Evolutionary conservation across 495 filamentous ascomycete species (phyloP).

Genomic region (Podospora conica): DNA sequence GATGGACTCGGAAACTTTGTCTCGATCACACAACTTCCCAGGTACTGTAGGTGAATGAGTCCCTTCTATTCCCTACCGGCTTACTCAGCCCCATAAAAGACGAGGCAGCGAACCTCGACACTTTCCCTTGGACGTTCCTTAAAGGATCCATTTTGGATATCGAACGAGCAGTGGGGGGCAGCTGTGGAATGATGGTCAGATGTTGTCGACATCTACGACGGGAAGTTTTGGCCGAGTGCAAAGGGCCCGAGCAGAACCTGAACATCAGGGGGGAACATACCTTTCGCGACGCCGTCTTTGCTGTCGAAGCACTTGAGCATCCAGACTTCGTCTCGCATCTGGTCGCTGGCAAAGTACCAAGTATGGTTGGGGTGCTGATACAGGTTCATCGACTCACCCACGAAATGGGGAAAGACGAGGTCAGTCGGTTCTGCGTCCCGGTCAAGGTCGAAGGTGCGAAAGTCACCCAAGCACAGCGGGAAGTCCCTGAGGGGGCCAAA

Average conservation of each 20-base stretch:
- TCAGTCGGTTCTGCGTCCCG: not conserved
- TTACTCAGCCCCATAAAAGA: not conserved
- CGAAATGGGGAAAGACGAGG: constrained; percentile 3
- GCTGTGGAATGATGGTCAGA: not conserved
- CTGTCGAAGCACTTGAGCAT: not conserved
- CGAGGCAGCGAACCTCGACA: not conserved
- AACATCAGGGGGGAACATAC: not conserved
- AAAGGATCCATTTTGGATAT: not conserved
- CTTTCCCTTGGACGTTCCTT: not conserved
- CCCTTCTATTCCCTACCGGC: no score
- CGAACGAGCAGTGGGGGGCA: not conserved
- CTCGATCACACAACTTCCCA: no score
- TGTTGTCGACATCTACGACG: not conserved
- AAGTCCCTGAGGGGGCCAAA: not conserved
- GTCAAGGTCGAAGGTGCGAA: not conserved
- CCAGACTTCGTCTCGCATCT: not conserved
- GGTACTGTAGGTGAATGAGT: no score
- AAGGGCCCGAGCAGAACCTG: no score
- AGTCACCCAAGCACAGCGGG: not conserved
- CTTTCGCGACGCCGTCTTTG: not conserved
- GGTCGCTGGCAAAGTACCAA: constrained; percentile 1
- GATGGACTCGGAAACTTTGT: no score
- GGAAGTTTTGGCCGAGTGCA: not conserved
- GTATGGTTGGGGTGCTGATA: not conserved
- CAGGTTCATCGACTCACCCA: not conserved